Conservation (phyloP, 352 stramenopile genomes). For the Blastocystis sp. region DNA sequence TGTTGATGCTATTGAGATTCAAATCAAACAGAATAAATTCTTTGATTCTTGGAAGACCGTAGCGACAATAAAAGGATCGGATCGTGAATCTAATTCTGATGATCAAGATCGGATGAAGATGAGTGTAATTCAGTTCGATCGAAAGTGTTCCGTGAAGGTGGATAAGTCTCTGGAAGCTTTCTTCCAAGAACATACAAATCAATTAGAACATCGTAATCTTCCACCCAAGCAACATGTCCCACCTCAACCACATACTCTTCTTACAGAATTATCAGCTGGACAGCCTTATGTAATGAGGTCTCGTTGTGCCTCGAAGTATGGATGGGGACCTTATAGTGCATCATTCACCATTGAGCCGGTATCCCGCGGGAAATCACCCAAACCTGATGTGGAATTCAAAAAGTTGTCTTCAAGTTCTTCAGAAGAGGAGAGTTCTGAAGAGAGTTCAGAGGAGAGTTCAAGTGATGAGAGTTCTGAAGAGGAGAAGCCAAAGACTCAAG, state of each 20-base stretch:
- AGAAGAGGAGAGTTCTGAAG: not conserved
- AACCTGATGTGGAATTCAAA: not conserved
- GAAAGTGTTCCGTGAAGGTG: not conserved
- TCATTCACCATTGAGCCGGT: not conserved
- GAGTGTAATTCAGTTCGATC: constrained; percentile 7
- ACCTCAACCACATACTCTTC: not conserved
- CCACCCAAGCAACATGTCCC: not conserved
- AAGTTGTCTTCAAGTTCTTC: not conserved
- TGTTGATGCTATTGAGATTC: not conserved
- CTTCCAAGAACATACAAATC: not conserved
- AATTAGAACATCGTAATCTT: not conserved
- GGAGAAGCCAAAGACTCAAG: not conserved
- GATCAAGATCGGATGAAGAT: not conserved
- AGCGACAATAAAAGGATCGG: not conserved
- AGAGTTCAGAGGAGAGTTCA: not conserved
- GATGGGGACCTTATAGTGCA: not conserved
- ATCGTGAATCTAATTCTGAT: not conserved
- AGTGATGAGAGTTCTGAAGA: not conserved
- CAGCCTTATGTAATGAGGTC: not conserved
- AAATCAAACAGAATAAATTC: constrained; percentile 56
- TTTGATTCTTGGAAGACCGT: constrained; percentile 47
- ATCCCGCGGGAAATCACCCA: not conserved
- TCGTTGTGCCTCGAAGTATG: constrained; percentile 15
- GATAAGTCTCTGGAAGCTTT: not conserved
- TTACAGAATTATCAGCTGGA: not conserved